A percentile compares a stretch with the other conserved stretches of the same genome.
Conservation (phyloP, 768 basidiomycete species). For the Amanita subjunquillea region DNA sequence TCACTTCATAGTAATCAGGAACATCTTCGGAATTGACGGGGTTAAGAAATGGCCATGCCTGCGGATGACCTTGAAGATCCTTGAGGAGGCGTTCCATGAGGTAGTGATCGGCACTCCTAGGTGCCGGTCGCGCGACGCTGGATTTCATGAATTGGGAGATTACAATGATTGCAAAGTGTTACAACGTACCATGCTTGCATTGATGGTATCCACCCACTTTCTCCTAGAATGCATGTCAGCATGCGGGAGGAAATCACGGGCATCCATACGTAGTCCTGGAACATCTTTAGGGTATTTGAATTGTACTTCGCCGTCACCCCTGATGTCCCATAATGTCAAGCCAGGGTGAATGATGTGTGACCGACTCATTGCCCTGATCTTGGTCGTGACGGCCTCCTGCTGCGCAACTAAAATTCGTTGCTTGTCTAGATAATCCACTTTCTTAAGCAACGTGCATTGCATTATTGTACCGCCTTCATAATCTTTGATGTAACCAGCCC, state of each 20-base stretch:
- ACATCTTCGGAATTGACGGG: slow-evolving; percentile 80
- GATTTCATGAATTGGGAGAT: not conserved
- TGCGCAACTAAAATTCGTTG: slow-evolving; percentile 66
- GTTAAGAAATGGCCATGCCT: slow-evolving; percentile 79
- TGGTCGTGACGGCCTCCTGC: slow-evolving; percentile 80
- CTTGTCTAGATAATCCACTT: slow-evolving; percentile 83
- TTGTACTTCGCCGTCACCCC: slow-evolving; percentile 42
- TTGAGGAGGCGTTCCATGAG: slow-evolving; percentile 71
- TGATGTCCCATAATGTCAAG: slow-evolving; percentile 51
- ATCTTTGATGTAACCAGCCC: slow-evolving; percentile 99
- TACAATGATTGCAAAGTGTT: not conserved
- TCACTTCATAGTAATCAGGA: slow-evolving; percentile 81
- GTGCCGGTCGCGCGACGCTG: slow-evolving; percentile 24
- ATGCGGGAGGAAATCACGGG: slow-evolving; percentile 4
- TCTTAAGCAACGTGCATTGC: slow-evolving; percentile 94
- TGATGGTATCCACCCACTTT: slow-evolving; percentile 87
- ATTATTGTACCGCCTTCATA: slow-evolving; percentile 99
- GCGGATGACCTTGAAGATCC: slow-evolving; percentile 67
- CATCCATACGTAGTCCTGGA: slow-evolving; percentile 70
- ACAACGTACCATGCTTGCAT: slow-evolving; percentile 60
- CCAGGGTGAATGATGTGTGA: slow-evolving; percentile 85
- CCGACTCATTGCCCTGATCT: slow-evolving; percentile 78
- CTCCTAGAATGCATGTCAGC: slow-evolving; percentile 35
- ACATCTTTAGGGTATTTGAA: slow-evolving; percentile 66
- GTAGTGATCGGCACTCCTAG: slow-evolving; percentile 44